phyloP scores from a whole-genome alignment of 805 yeast genomes.

The Saturnispora quitensis region DNA sequence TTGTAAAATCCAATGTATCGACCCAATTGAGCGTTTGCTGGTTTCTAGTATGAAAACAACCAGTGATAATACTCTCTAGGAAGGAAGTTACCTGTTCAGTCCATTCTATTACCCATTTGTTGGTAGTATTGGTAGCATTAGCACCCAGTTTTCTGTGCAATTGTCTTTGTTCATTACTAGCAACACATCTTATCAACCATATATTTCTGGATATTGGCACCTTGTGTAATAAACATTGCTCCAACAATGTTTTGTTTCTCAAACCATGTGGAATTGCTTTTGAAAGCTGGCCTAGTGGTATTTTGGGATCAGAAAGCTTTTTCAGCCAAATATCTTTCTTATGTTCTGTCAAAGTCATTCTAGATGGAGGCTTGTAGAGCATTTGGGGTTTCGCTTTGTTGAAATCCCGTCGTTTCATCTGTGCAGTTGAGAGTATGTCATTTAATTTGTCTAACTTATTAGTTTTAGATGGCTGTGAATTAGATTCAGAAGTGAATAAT shows the following conservation, averaged over 20 bases:
- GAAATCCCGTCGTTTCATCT: conserved; percentile 36
- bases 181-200: conserved; percentile 86
- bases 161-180: conserved; percentile 64
- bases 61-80: conserved; percentile 41
- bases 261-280: conserved; percentile 88
- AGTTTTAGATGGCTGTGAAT: conserved; percentile 3
- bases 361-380: conserved; percentile 70
- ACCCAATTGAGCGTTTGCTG: conserved; percentile 32
- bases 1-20: conserved; percentile 46
- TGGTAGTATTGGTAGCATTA: conserved; percentile 31
- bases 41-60: conserved; percentile 23
- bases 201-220: conserved; percentile 78
- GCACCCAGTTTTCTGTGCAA: conserved; percentile 35
- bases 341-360: conserved; percentile 84
- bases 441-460: conserved; percentile 31
- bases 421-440: conserved; percentile 41
- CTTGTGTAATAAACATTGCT: conserved; percentile 54
- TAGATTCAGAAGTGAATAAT: conserved; percentile 12
- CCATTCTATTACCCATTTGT: conserved; percentile 79
- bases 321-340: conserved; percentile 79
- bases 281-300: conserved; percentile 60
- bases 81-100: conserved; percentile 69
- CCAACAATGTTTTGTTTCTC: conserved; percentile 61
- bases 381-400: conserved; percentile 40
- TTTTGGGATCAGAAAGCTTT: conserved; percentile 60